Conservation (phyloP, 768 basidiomycete genomes). For the Leccinum fibrillosum region DNA sequence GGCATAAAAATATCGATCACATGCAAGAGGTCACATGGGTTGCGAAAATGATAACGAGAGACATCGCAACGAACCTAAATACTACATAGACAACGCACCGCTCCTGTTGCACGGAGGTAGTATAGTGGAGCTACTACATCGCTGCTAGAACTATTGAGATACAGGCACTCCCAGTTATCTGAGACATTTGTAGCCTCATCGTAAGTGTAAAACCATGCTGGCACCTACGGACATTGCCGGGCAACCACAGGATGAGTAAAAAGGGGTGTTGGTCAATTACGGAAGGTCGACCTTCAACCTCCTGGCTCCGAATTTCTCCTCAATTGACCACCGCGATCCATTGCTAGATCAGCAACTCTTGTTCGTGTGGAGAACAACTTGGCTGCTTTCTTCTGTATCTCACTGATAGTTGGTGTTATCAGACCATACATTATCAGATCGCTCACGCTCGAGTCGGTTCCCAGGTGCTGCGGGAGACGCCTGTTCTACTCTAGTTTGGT, state of each 20-base stretch:
- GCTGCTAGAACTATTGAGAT: neutral
- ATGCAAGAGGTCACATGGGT: no score
- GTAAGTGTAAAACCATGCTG: no score
- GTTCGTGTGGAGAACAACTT: neutral
- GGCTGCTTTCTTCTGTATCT: neutral
- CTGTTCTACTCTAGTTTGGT: slow-evolving; percentile 4
- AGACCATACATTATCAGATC: neutral
- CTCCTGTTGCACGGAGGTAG: neutral
- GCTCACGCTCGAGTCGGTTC: neutral
- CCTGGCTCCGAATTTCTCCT: neutral
- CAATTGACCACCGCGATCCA: slow-evolving; percentile 1
- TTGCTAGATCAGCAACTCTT: neutral
- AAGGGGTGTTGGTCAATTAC: slow-evolving; percentile 17
- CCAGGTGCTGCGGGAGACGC: slow-evolving; percentile 14
- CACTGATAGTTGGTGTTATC: slow-evolving; percentile 4
- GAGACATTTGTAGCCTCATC: neutral
- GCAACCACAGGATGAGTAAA: neutral
- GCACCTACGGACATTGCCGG: slow-evolving; percentile 11
- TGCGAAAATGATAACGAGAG: no score
- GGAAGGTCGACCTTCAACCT: slow-evolving; percentile 5
- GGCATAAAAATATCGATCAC: no score
- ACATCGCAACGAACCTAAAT: neutral
- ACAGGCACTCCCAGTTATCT: neutral
- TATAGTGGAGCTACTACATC: neutral
- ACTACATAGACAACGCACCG: neutral